Percentiles rank a stretch among this genome's conserved stretches.
Conservation (phyloP, 257 asterid genomes). For the Linaria vulgaris region DNA sequence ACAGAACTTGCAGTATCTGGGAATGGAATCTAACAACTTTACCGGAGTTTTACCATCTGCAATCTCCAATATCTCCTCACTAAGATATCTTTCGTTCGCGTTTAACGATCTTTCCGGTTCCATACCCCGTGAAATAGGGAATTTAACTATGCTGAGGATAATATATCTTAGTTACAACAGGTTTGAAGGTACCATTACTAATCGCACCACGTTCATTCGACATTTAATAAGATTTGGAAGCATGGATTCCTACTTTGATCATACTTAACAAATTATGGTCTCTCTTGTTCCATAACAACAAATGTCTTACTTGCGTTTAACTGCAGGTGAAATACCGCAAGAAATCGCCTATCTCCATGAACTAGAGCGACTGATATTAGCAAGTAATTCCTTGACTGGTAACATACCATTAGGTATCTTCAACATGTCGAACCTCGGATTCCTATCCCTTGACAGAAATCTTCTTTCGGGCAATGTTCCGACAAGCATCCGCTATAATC, state of each 20-base stretch:
- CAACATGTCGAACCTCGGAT: constrained; percentile 13
- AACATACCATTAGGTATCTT: constrained; percentile 19
- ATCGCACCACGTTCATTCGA: background rate
- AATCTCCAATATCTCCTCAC: constrained; percentile 27
- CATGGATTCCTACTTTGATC: too few relatives aligned
- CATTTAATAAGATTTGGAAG: background rate
- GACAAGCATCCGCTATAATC: constrained; percentile 2
- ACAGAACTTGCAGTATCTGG: constrained; percentile 5
- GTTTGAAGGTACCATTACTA: background rate
- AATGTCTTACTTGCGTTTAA: too few relatives aligned
- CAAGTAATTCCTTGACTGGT: constrained; percentile 9
- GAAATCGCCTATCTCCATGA: constrained; percentile 9
- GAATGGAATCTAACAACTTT: constrained; percentile 24
- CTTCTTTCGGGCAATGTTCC: constrained; percentile 26
- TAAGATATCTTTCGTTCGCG: constrained; percentile 20
- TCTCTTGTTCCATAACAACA: too few relatives aligned
- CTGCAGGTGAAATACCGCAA: constrained; percentile 22
- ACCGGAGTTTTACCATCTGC: constrained; percentile 29
- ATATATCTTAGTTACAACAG: constrained; percentile 6
- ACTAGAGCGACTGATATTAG: background rate
- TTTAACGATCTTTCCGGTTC: constrained; percentile 29
- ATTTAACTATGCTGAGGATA: constrained; percentile 27
- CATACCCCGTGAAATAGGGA: constrained; percentile 29
- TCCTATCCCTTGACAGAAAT: background rate
- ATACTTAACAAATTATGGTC: too few relatives aligned